Base-by-base conservation (phyloP, 768 basidiomycete species). In the Pulveroboletus sp. region DNA sequence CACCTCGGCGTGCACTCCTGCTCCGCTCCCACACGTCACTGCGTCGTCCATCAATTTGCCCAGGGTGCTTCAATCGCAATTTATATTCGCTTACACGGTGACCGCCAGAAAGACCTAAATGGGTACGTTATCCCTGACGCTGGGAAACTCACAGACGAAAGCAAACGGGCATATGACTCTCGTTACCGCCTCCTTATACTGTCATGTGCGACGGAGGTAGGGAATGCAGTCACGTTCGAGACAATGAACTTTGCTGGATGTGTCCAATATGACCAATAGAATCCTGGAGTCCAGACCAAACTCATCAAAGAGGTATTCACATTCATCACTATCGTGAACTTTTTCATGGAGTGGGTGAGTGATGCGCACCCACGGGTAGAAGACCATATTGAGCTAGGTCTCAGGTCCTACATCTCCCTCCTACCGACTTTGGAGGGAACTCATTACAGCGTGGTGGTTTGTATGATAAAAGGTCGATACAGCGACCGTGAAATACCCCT, bases 381-480 rank as follows among this genome's bases (percentile, higher is more conserved):
- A 41, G 44, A 41, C 51, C 57, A 42, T 42, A 42, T 50, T 21
- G 45, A 40, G 39, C 38, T 32, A 39, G 33, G 39, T 54, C 47
- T 43, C 31, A 44, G 43, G 51, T 53, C 47, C 13, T 43, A 18
- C 42, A 42, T 27, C 46, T 46, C 43, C 52, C 46, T 49, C 46
- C 46, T 14, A 31, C 13, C 27, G 28, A 42, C 27, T 38, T 36
- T 21, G 26, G 43, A 46, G 44, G 46, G 43, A 36, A 47, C 45
- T n/a, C 46, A 60, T 57, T 54, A 57, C 47, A 49, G 40, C 44
- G 57, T 46, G 49, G 37, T 53, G 49, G 44, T 42, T 40, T 50
- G 53, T 57, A 59, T 26, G 43, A 45, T 53, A 44, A 45, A 5
- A 27, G 41, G n/a, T 42, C 41, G 21, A 45, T 11, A 31, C 35